A percentile compares a stretch with the other conserved stretches of the same genome.
These are phyloP conservation scores for Stipa capillata DNA, from an alignment of 176 grass and related monocot genomes.

Conservation along the genomic window DNA sequence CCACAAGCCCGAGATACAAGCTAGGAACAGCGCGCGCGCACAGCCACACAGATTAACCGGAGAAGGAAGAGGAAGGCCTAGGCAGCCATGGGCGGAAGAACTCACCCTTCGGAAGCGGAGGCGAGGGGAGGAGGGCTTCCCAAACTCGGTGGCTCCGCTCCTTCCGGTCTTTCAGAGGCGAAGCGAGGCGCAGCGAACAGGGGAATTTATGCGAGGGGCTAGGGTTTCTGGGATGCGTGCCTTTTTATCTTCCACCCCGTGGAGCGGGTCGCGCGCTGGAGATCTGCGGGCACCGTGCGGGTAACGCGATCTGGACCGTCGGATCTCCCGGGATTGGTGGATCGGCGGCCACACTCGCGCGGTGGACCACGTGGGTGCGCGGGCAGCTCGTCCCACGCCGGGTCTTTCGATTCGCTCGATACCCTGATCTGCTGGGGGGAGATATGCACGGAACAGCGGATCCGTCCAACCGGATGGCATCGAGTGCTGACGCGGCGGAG, in stretches of 20 bases:
- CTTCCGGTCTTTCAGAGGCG: conserved; percentile 22
- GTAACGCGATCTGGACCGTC: background rate
- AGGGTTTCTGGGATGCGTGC: conserved; percentile 13
- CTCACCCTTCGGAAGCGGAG: conserved; percentile 40
- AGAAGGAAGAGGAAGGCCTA: background rate
- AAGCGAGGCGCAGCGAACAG: background rate
- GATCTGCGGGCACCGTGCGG: background rate
- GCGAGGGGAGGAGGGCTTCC: too few relatives aligned
- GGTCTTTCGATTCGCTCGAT: background rate
- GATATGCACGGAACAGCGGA: background rate
- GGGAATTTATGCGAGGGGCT: background rate
- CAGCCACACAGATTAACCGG: conserved; percentile 11
- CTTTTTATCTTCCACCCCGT: conserved; percentile 16
- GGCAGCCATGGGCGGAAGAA: background rate
- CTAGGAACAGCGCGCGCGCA: background rate
- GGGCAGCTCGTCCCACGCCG: background rate
- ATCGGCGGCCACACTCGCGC: too few relatives aligned
- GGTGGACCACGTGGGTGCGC: background rate
- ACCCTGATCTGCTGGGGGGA: background rate
- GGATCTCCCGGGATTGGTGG: background rate
- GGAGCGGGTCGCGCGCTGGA: background rate
- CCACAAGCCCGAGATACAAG: too few relatives aligned
- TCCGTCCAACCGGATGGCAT: background rate
- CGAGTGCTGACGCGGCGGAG: background rate
- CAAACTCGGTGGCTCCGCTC: conserved; percentile 19